These are phyloP conservation scores for Lachancea mirantina DNA, from an alignment of 805 yeast species.

Conservation along the genomic window DNA sequence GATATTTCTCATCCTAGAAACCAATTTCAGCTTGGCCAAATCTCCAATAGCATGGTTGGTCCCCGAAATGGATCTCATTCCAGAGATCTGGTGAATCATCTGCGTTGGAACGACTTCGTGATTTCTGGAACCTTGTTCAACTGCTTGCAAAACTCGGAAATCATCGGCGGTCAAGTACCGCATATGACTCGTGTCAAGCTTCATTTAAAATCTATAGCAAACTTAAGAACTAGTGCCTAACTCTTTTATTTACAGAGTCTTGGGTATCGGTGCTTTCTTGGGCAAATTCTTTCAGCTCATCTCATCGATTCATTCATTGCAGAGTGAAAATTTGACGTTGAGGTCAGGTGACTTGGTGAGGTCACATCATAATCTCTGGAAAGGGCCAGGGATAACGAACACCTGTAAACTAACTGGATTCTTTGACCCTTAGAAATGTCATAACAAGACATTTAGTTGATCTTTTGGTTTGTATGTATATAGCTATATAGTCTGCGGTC, in stretches of 20 bases:
- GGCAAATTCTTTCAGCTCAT: no score
- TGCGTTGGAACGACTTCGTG: constrained; percentile 93
- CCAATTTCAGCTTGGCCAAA: constrained; percentile 76
- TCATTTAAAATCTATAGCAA: constrained; percentile 44
- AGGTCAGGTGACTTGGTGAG: no score
- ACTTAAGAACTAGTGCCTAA: not conserved
- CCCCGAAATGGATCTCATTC: constrained; percentile 64
- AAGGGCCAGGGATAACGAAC: no score
- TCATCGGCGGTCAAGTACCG: constrained; percentile 87
- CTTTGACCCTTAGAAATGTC: no score
- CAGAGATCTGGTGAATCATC: constrained; percentile 73
- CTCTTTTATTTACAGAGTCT: not conserved
- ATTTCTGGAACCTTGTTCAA: constrained; percentile 83
- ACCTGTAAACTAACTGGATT: no score
- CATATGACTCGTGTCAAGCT: constrained; percentile 89
- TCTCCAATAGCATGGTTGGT: constrained; percentile 76
- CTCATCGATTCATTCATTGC: no score
- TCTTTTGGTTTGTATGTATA: no score
- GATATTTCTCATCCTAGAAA: constrained; percentile 77
- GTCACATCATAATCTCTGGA: no score
- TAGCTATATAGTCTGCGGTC: no score
- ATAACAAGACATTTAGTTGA: no score
- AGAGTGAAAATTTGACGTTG: no score
- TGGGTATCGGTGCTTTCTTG: no score
- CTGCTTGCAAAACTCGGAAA: constrained; percentile 80